These are phyloP conservation scores for Pelargonium myrrhifolium DNA, from an alignment of 441 rosid species.

Conservation along the genomic window DNA sequence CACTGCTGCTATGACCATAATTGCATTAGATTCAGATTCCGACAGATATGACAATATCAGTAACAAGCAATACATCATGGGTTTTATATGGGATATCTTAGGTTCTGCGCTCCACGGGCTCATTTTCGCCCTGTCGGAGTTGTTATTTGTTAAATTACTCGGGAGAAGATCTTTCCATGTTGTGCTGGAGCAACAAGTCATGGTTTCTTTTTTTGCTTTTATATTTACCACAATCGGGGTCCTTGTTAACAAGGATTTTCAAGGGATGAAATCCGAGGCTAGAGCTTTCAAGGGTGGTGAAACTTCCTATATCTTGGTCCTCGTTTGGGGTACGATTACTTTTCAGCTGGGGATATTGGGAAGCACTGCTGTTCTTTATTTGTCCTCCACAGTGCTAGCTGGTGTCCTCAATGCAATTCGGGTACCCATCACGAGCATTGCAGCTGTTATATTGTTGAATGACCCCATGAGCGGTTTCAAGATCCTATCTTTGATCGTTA, in stretches of 20 bases:
- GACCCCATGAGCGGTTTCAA: constrained; percentile 86
- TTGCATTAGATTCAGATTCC: constrained; percentile 73
- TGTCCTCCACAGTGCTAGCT: constrained; percentile 69
- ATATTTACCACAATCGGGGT: constrained; percentile 59
- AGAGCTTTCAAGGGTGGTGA: constrained; percentile 50
- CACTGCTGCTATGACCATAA: constrained; percentile 56
- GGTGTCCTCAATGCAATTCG: constrained; percentile 79
- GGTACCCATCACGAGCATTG: constrained; percentile 69
- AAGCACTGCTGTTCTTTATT: constrained; percentile 51
- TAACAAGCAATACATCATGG: constrained; percentile 52
- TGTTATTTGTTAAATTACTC: constrained; percentile 54
- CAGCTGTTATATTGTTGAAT: constrained; percentile 60
- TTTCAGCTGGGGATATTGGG: constrained; percentile 82
- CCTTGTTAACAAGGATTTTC: constrained; percentile 41
- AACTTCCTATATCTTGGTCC: constrained; percentile 40
- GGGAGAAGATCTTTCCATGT: constrained; percentile 76
- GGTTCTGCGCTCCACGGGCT: constrained; percentile 85
- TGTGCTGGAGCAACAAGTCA: constrained; percentile 72
- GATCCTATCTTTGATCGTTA: constrained; percentile 54
- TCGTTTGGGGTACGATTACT: constrained; percentile 56
- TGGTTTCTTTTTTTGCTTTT: constrained; percentile 63
- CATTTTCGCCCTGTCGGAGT: constrained; percentile 74
- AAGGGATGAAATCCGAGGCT: constrained; percentile 51
- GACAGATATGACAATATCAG: constrained; percentile 46
- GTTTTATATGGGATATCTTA: constrained; percentile 66